These are phyloP conservation scores for Candida xyloterini DNA, from an alignment of 805 yeast species.

Conservation along the genomic window DNA sequence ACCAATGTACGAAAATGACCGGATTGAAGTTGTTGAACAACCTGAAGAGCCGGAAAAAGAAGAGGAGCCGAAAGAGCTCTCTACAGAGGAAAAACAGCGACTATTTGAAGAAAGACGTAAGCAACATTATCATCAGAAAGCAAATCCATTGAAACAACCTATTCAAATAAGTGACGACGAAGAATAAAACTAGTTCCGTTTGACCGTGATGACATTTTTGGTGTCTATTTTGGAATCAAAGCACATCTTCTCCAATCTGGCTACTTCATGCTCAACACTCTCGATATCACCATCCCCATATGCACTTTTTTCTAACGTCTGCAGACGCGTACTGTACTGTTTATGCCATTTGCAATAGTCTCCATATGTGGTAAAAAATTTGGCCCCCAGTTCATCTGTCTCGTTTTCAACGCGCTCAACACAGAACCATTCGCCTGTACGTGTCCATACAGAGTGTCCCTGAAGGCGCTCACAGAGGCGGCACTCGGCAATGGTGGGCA, in stretches of 20 bases:
- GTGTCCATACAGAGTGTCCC: conserved; percentile 29
- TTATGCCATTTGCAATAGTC: conserved; percentile 27
- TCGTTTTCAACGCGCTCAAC: conserved; percentile 14
- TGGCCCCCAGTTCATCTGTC: conserved; percentile 25
- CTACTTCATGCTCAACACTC: conserved; percentile 20
- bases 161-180: conserved; percentile 35
- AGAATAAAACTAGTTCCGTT: conserved; percentile 7
- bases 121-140: conserved; percentile 67
- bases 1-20: conserved; percentile 8
- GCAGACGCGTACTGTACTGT: conserved; percentile 10
- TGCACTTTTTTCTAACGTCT: conserved; percentile 19
- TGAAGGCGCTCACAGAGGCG: conserved; percentile 26
- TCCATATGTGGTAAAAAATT: conserved; percentile 24
- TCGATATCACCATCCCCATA: conserved; percentile 15
- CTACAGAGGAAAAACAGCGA: conserved; percentile 60
- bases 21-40: conserved; percentile 22
- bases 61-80: conserved; percentile 39
- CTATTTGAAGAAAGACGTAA: conserved; percentile 77
- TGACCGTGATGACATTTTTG: conserved; percentile 8
- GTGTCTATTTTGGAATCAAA: conserved; percentile 7
- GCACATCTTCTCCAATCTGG: conserved; percentile 13
- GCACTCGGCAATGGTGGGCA: conserved; percentile 34
- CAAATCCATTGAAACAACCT: conserved; percentile 44
- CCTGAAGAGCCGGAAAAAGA: conserved; percentile 16
- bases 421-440: conserved; percentile 33